A percentile compares a stretch with the other conserved stretches of the same genome.
These are phyloP conservation scores for Pharnaceum exiguum DNA, from an alignment of 148 eudicot genomes.

Conservation along the genomic window DNA sequence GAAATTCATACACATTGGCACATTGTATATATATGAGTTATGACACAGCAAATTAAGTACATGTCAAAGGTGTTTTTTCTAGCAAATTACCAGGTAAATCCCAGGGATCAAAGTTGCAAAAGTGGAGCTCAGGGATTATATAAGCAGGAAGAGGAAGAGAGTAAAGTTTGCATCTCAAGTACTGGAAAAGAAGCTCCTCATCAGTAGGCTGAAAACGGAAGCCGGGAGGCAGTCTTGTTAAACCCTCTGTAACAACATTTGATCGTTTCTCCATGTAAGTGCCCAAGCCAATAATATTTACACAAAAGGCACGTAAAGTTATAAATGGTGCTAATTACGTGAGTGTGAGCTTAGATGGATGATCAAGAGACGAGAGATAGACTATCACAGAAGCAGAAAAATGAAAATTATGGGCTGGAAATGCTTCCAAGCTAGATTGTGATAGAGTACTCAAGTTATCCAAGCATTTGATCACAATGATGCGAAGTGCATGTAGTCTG, in stretches of 20 bases:
- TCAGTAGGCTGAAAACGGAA: conserved; percentile 50
- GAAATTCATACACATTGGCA: too few species aligned
- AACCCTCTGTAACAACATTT: conserved; percentile 24
- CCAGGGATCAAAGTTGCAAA: conserved; percentile 37
- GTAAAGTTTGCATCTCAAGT: conserved; percentile 33
- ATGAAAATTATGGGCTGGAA: neutral
- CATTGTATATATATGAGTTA: neutral
- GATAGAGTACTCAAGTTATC: too few species aligned
- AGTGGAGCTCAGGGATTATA: conserved; percentile 36
- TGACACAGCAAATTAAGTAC: neutral
- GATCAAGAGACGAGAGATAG: neutral
- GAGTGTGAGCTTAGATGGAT: too few species aligned
- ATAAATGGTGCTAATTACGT: too few species aligned
- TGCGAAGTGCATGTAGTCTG: too few species aligned
- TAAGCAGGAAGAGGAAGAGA: conserved; percentile 45
- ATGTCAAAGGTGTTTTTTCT: too few species aligned
- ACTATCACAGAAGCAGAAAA: neutral
- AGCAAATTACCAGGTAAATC: conserved; percentile 36
- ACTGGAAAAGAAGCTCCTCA: conserved; percentile 43
- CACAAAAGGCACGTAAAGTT: too few species aligned
- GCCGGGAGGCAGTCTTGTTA: conserved; percentile 41
- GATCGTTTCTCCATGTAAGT: conserved; percentile 31
- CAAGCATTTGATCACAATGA: too few species aligned
- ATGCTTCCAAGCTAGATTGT: too few species aligned
- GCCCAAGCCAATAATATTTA: too few species aligned